Conservation (phyloP, 345 rosid genomes). For the Schrenkiella parvula region DNA sequence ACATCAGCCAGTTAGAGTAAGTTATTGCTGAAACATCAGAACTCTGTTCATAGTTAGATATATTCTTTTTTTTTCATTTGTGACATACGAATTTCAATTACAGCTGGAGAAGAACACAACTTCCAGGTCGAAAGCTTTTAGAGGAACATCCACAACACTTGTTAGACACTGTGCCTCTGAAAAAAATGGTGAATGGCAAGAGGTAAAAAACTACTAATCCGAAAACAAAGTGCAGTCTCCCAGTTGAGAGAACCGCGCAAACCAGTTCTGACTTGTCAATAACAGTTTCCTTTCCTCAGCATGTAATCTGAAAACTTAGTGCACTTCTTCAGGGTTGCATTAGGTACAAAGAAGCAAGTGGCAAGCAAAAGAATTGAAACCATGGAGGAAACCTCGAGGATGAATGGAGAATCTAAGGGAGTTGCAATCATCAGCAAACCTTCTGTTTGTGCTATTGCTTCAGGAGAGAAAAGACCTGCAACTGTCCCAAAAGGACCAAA, state of each 20-base stretch:
- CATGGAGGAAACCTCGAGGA: slow-evolving; percentile 32
- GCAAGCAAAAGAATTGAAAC: slow-evolving; percentile 13
- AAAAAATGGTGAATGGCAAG: neutral
- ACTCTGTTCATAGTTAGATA: neutral
- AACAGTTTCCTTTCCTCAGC: neutral
- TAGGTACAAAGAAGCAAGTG: slow-evolving; percentile 29
- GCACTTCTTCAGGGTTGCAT: slow-evolving; percentile 39
- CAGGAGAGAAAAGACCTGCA: slow-evolving; percentile 40
- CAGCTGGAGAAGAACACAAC: slow-evolving; percentile 21
- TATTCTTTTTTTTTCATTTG: neutral
- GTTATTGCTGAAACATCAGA: slow-evolving; percentile 16
- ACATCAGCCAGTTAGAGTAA: slow-evolving; percentile 41
- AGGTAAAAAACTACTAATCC: slow-evolving; percentile 32
- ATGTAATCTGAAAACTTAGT: neutral
- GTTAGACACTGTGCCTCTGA: slow-evolving; percentile 6
- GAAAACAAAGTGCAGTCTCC: slow-evolving; percentile 29
- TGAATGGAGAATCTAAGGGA: slow-evolving; percentile 30
- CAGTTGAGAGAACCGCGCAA: slow-evolving; percentile 29
- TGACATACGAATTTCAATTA: neutral
- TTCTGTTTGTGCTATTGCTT: slow-evolving; percentile 34
- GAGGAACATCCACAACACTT: slow-evolving; percentile 31
- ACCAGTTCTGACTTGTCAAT: neutral
- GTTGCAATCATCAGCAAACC: slow-evolving; percentile 33
- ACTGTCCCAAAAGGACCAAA: slow-evolving; percentile 60
- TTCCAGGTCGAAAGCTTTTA: slow-evolving; percentile 18